phyloP scores from a whole-genome alignment of 768 basidiomycete genomes.

The Boletus edulis region DNA sequence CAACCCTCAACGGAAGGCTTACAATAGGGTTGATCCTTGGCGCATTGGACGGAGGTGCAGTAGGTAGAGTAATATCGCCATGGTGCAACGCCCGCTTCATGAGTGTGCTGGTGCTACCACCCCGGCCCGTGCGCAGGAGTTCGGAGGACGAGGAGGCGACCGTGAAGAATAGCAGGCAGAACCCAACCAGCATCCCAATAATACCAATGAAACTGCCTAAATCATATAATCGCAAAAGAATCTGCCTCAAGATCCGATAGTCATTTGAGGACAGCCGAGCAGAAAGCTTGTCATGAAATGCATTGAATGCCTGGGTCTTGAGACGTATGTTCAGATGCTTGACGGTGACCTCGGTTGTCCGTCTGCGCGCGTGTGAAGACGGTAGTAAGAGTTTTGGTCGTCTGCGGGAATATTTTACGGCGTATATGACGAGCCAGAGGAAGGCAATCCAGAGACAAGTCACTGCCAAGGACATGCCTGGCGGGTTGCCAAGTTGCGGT shows the following conservation, averaged over 20 bases:
- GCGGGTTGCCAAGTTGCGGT: not conserved
- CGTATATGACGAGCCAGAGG: constrained; percentile 27
- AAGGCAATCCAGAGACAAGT: constrained; percentile 19
- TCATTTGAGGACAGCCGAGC: constrained; percentile 31
- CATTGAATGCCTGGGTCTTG: constrained; percentile 52
- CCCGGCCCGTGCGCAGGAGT: constrained; percentile 2
- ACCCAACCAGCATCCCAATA: constrained; percentile 46
- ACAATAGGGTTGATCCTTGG: constrained; percentile 31
- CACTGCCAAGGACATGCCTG: constrained; percentile 20
- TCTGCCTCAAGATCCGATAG: constrained; percentile 23
- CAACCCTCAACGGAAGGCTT: constrained; percentile 10
- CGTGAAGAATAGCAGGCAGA: constrained; percentile 41
- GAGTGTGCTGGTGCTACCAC: not conserved
- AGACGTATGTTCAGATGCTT: constrained; percentile 34
- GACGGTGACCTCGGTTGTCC: constrained; percentile 20
- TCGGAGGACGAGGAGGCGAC: constrained; percentile 17
- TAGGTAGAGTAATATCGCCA: not conserved
- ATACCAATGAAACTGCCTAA: constrained; percentile 44
- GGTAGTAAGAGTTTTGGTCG: constrained; percentile 21
- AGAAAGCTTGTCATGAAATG: constrained; percentile 44
- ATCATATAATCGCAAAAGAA: constrained; percentile 45
- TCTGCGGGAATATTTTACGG: constrained; percentile 20
- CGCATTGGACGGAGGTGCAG: not conserved
- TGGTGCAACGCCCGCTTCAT: constrained; percentile 14
- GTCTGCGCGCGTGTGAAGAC: constrained; percentile 19